These are phyloP conservation scores for Micromonas pusilla DNA, from an alignment of 139 green algal species.

Conservation along the genomic window DNA sequence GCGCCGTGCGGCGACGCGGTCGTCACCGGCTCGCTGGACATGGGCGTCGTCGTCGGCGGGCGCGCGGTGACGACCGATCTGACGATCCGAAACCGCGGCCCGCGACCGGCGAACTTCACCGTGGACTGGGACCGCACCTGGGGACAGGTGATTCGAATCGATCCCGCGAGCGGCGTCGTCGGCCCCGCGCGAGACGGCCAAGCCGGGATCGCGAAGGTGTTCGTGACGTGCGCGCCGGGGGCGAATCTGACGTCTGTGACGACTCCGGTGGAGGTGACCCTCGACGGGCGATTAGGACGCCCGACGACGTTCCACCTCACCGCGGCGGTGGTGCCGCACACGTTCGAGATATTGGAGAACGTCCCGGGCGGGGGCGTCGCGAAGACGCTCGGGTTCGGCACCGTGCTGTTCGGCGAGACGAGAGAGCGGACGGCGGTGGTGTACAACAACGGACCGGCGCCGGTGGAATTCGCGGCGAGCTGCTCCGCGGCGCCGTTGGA, in stretches of 20 bases:
- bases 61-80: background rate
- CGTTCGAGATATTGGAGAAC: background rate
- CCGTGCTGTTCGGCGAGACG: constrained; percentile 17
- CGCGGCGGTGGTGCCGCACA: background rate
- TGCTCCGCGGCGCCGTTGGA: no score
- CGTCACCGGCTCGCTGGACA: background rate
- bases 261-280: background rate
- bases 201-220: background rate
- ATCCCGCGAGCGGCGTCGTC: background rate
- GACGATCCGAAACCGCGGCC: background rate
- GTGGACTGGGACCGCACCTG: background rate
- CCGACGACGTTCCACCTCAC: background rate
- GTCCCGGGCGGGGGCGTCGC: background rate
- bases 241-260: no score
- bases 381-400: constrained; percentile 10
- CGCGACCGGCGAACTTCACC: background rate
- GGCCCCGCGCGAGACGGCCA: no score
- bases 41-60: background rate
- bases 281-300: background rate
- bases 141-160: background rate
- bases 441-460: no score
- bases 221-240: background rate
- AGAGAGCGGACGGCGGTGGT: no score
- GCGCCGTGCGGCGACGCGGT: background rate
- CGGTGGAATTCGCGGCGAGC: no score